Evolutionary conservation across 75 land plant species (phyloP), one percentile per base, ranked within the genome.

Genomic region (Pinus taeda): DNA sequence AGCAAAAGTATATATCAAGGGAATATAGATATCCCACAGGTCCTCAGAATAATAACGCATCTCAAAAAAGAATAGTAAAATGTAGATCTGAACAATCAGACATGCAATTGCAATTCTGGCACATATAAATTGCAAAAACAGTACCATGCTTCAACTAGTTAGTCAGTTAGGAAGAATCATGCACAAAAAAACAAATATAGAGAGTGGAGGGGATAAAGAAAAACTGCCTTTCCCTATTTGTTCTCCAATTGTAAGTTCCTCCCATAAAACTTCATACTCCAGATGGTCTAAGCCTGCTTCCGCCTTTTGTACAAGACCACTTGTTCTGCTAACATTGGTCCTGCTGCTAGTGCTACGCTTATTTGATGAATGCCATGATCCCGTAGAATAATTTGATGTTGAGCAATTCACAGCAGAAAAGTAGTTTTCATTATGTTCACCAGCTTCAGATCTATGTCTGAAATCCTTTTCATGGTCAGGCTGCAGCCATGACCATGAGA

Each of bases 261-360:
- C 82, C 88, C 86, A 86, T 21, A 74, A 57, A 80, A 86, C 80
- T 73, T 83, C 88, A 73, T 58, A 83, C 55, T 83, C 82, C 45
- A 57, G 60, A 33, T 57, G 6, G 33, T 70, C 76, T 9, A 24
- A 22, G 4, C 60, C 76, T 73, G 4, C 18, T 22, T 79, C 80
- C 49, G 3, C 6, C 33, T 57, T 79, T 26, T 39, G 58, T 24
- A 60, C 17, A 37, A 56, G 58, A n/a, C 39, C 73, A 24, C 42
- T 39, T 77, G 57, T 65, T 4, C 78, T 65, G 57, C 78, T 30
- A 77, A 36, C 30, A 29, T 59, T 77, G 18, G 57, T 56, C 20
- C 55, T 77, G 36, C 73, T 69, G 24, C 59, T 77, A 14, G 56
- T 69, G 18, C 69, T 58, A 60, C 21, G 2, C 3, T 8, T 26